These are phyloP conservation scores for Sclerotinia nivalis DNA, from an alignment of 2,329 filamentous ascomycete species.

Conservation along the genomic window DNA sequence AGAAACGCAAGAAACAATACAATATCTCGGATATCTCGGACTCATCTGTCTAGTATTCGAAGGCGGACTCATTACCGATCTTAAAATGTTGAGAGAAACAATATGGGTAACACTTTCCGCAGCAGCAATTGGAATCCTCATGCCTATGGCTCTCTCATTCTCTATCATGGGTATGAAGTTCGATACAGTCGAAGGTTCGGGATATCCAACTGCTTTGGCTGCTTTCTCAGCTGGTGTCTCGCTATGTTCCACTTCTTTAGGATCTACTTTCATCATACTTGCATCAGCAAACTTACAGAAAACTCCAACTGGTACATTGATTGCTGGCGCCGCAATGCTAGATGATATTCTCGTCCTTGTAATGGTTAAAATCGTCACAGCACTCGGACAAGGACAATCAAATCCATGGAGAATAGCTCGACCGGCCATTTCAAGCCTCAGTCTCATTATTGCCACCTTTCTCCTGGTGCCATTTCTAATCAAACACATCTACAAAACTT, in stretches of 20 bases:
- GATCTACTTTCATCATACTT: constrained; percentile 20
- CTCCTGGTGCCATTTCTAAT: not conserved
- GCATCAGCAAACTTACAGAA: constrained; percentile 21
- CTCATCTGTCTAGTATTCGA: constrained; percentile 23
- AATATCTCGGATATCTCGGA: constrained; percentile 20
- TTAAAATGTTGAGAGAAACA: constrained; percentile 7
- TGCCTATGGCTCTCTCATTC: constrained; percentile 15
- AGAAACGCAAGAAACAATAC: constrained; percentile 16
- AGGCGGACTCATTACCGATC: constrained; percentile 18
- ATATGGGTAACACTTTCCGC: constrained; percentile 18
- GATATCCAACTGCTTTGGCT: constrained; percentile 17
- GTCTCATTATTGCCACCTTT: constrained; percentile 1
- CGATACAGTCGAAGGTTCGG: not conserved
- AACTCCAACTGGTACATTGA: constrained; percentile 18
- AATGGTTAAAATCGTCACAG: constrained; percentile 21
- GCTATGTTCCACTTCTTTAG: constrained; percentile 19
- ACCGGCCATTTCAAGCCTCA: constrained; percentile 15
- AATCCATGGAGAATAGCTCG: constrained; percentile 14
- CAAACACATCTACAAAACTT: not conserved
- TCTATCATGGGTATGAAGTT: constrained; percentile 12
- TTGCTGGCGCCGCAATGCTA: constrained; percentile 17
- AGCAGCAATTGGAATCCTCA: not conserved
- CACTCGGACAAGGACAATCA: constrained; percentile 14
- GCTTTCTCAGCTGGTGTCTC: constrained; percentile 21
- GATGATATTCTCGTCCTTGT: constrained; percentile 21